Conservation (phyloP, 192 early-diverging fungal genomes). For the Nowakowskiella sp. region DNA sequence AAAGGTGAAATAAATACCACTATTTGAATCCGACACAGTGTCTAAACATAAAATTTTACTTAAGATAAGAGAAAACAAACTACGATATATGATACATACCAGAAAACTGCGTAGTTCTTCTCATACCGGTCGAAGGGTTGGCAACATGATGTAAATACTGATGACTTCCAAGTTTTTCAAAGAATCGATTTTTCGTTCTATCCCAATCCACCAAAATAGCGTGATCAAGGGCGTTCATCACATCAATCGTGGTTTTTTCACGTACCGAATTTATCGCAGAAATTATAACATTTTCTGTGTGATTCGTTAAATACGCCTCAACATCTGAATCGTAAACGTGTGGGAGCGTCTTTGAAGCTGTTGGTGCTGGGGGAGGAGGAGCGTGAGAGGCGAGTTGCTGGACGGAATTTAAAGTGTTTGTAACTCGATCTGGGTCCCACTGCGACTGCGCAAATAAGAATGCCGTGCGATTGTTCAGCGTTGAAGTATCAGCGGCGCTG, state of each 20-base stretch:
- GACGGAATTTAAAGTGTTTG: slow-evolving; percentile 52
- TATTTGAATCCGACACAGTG: no score
- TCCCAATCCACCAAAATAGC: slow-evolving; percentile 65
- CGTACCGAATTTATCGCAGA: slow-evolving; percentile 57
- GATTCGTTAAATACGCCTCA: slow-evolving; percentile 64
- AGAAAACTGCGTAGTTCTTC: no score
- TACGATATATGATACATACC: no score
- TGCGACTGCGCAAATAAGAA: slow-evolving; percentile 72
- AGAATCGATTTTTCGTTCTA: slow-evolving; percentile 58
- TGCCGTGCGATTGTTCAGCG: slow-evolving; percentile 30
- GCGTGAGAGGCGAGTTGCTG: slow-evolving; percentile 49
- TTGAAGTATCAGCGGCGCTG: slow-evolving; percentile 10
- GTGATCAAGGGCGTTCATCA: slow-evolving; percentile 50
- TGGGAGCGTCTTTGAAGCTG: slow-evolving; percentile 66
- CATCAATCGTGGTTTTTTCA: slow-evolving; percentile 54
- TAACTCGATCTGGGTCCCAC: slow-evolving; percentile 65
- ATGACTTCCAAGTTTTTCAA: slow-evolving; percentile 75
- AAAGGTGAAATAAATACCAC: no score
- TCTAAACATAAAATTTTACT: no score
- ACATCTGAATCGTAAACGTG: slow-evolving; percentile 76
- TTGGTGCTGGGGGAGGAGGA: slow-evolving; percentile 1
- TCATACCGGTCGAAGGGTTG: no score
- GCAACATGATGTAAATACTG: no score
- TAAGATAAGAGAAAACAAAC: no score
- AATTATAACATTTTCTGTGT: slow-evolving; percentile 70